A percentile compares a stretch with the other conserved stretches of the same genome.
Conservation (phyloP, 805 yeast genomes). For the Kodamaea leandrae region DNA sequence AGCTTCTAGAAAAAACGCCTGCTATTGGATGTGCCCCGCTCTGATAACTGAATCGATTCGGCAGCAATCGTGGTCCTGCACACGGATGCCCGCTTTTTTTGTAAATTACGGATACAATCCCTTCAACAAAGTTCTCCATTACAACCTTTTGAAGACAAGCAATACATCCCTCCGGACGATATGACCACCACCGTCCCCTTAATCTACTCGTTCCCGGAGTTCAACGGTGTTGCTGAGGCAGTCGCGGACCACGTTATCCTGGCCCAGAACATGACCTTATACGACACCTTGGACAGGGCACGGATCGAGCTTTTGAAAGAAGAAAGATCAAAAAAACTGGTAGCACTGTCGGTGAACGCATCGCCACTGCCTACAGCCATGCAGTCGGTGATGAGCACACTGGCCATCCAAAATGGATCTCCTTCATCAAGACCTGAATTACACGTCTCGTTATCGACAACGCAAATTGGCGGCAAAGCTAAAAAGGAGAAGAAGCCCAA, state of each 20-base stretch:
- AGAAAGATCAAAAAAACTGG: slow-evolving; percentile 16
- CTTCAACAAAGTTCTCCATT: not conserved
- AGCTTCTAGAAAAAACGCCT: too few relatives aligned
- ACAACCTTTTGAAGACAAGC: not conserved
- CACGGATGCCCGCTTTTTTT: slow-evolving; percentile 2
- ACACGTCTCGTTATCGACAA: slow-evolving; percentile 11
- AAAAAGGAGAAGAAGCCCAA: slow-evolving; percentile 40
- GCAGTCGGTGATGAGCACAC: slow-evolving; percentile 14
- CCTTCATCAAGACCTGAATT: not conserved
- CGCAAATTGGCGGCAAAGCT: slow-evolving; percentile 16
- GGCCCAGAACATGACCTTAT: slow-evolving; percentile 76
- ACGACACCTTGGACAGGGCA: slow-evolving; percentile 36
- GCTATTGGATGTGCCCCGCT: too few relatives aligned
- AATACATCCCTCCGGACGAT: not conserved
- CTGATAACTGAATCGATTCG: too few relatives aligned
- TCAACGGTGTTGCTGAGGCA: slow-evolving; percentile 89
- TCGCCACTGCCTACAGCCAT: slow-evolving; percentile 19
- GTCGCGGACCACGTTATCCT: slow-evolving; percentile 92
- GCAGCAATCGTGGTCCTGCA: slow-evolving; percentile 1
- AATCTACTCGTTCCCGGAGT: slow-evolving; percentile 88
- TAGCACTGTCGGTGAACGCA: slow-evolving; percentile 7
- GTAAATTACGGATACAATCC: slow-evolving; percentile 2
- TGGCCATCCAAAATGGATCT: slow-evolving; percentile 10
- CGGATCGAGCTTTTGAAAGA: slow-evolving; percentile 33
- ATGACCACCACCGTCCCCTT: slow-evolving; percentile 95